Conservation (phyloP, 176 grass and related monocot species). For the Paspalum vaginatum region DNA sequence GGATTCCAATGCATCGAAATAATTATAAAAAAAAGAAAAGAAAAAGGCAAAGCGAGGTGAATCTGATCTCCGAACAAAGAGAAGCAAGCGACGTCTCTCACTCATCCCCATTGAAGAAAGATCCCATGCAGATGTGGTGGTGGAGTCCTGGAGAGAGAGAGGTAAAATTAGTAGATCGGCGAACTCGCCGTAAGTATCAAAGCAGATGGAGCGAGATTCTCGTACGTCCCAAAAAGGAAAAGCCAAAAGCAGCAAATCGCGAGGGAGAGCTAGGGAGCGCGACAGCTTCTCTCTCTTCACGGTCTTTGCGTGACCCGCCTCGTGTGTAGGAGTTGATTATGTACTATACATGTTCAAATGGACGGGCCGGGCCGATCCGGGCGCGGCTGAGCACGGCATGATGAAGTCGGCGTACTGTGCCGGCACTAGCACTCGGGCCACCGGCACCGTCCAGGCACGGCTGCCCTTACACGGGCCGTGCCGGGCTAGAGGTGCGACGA, state of each 20-base stretch:
- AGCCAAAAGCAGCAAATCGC: constrained; percentile 22
- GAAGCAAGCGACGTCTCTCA: constrained; percentile 25
- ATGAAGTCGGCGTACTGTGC: no score
- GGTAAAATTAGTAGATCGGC: no score
- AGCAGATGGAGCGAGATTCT: background rate
- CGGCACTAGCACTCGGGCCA: no score
- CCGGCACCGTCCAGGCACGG: no score
- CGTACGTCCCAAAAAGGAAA: constrained; percentile 20
- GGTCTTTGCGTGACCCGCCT: background rate
- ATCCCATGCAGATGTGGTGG: background rate
- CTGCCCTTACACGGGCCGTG: no score
- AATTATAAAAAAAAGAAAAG: background rate
- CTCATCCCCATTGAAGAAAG: constrained; percentile 36
- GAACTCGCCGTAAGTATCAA: background rate
- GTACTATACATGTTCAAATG: no score
- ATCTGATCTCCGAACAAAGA: background rate
- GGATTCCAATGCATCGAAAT: constrained; percentile 39
- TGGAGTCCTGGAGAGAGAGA: no score
- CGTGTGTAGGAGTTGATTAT: no score
- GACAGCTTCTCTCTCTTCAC: background rate
- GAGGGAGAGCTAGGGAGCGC: background rate
- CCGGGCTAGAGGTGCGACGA: no score
- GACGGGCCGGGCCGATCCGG: no score
- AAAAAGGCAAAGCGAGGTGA: constrained; percentile 18
- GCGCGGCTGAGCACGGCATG: no score